A percentile compares a stretch with the other conserved stretches of the same genome.
Conservation (phyloP, 1,284 basidiomycete genomes). For the Cryptococcus sp. region DNA sequence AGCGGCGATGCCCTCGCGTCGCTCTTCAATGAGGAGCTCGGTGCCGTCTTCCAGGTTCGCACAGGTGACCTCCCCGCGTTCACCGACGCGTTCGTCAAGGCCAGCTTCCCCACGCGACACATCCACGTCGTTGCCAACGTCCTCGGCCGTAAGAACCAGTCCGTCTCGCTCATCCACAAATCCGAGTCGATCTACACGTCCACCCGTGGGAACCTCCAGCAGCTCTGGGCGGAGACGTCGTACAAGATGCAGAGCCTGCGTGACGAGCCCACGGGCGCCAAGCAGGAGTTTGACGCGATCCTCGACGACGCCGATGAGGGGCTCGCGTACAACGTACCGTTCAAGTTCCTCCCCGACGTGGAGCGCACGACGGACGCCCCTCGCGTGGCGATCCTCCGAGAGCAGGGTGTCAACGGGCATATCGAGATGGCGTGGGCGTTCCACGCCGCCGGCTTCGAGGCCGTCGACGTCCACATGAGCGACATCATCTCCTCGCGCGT, state of each 20-base stretch:
- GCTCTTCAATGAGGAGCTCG: constrained; percentile 95
- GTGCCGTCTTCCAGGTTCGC: constrained; percentile 84
- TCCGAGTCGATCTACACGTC: constrained; percentile 61
- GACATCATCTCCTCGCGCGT: constrained; percentile 77
- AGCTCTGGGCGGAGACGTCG: constrained; percentile 90
- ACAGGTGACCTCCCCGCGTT: constrained; percentile 61
- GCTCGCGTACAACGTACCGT: constrained; percentile 69
- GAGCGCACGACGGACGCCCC: constrained; percentile 57
- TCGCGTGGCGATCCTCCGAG: constrained; percentile 89
- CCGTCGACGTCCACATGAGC: constrained; percentile 97
- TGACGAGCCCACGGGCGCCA: constrained; percentile 74
- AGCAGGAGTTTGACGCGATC: constrained; percentile 81
- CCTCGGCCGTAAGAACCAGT: constrained; percentile 59
- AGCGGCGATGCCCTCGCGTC: constrained; percentile 61
- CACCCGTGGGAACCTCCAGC: constrained; percentile 70
- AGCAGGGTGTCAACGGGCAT: constrained; percentile 98
- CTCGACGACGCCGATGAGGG: constrained; percentile 62
- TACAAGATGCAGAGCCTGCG: constrained; percentile 85
- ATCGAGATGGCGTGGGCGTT: constrained; percentile 99
- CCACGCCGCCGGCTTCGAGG: constrained; percentile 84
- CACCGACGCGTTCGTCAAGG: constrained; percentile 60
- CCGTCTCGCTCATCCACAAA: constrained; percentile 60
- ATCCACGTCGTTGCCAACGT: constrained; percentile 75
- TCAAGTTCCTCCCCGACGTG: constrained; percentile 56
- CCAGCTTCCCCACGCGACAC: constrained; percentile 68